Base-by-base conservation (phyloP, 225 moss, liverwort and hornwort species). In the Marchantia paleacea region DNA sequence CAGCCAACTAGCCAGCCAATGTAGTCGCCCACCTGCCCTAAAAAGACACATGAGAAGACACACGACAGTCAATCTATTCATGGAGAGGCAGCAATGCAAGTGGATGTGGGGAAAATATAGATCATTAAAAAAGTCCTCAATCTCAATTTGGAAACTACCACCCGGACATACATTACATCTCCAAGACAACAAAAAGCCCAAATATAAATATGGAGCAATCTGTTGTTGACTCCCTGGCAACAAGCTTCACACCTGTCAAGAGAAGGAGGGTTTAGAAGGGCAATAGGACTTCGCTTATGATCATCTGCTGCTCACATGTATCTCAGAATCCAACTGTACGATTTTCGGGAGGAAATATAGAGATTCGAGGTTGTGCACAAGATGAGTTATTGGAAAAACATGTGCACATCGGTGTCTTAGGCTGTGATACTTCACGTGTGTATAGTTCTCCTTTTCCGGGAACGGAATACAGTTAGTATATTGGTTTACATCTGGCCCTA, bases 181-280 rank as follows among this genome's bases (percentile, higher is more conserved):
- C 24, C 63, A 63, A 63, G 63, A 63, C 63, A 63, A 63, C 63
- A 63, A 63, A 20, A 63, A 63, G 63, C 63, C 63, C 63, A 63
- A 63, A 63, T 57, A 63, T 63, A 63, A 63, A n/a, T 63, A 15
- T 63, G 63, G 18, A 63, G 20, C 63, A 0, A 63, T 63, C 12
- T 63, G 63, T 63, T 20, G 63, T 63, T 63, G 63, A 63, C 63
- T 63, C 63, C 57, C 63, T 63, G 63, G 24, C 18, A 63, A 63
- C n/a, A 19, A 63, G 63, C 63, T 8, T 19, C 63, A 20, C 63
- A 19, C 63, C 63, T 63, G 63, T 63, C 63, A 63, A 20, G n/a
- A 15, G 9, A 20, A 24, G 24, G 24, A 63, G 9, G 61, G 19
- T 62, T 54, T 54, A 20, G 5, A 8, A 20, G 61, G 19, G 14